phyloP scores from a whole-genome alignment of 2,329 filamentous ascomycete genomes.

The Phyllachora maydis region DNA sequence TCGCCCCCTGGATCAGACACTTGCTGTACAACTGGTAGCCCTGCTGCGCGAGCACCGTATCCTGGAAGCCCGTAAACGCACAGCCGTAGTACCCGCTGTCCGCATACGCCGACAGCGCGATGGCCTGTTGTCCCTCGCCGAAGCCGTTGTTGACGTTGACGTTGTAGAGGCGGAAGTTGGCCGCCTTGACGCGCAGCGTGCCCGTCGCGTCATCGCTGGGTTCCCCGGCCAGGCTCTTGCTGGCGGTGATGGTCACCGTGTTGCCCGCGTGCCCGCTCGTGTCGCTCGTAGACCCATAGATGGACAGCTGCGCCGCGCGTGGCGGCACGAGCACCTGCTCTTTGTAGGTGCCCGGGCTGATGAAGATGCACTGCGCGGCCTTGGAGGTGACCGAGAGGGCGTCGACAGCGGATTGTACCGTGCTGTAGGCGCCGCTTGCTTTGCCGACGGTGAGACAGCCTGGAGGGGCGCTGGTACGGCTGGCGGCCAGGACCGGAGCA shows the following conservation, averaged over 20 bases:
- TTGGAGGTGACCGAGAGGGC: constrained; percentile 30
- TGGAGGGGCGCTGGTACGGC: constrained; percentile 3
- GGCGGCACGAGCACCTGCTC: constrained; percentile 35
- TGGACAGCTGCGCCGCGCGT: constrained; percentile 24
- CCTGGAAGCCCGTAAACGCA: constrained; percentile 23
- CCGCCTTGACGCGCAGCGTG: constrained; percentile 20
- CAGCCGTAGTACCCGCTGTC: constrained; percentile 25
- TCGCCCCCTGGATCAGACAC: constrained; percentile 22
- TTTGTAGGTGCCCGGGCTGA: constrained; percentile 35
- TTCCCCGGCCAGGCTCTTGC: constrained; percentile 21
- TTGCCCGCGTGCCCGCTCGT: constrained; percentile 30
- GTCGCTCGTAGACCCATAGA: constrained; percentile 31
- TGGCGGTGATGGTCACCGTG: constrained; percentile 29
- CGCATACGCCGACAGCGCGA: constrained; percentile 21
- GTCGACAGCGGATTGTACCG: constrained; percentile 33
- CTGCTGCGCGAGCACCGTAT: constrained; percentile 23
- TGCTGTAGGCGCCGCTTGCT: constrained; percentile 3
- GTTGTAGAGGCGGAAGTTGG: constrained; percentile 39
- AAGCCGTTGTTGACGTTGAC: constrained; percentile 28
- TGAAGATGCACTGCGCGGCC: constrained; percentile 36
- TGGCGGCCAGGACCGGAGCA: background rate
- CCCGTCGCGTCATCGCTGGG: constrained; percentile 30
- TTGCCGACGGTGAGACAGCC: constrained; percentile 8
- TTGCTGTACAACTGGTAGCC: constrained; percentile 24
- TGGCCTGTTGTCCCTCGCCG: constrained; percentile 23